Base-by-base conservation (phyloP, 1,284 basidiomycete genomes). In the Entoloma clypeatum region DNA sequence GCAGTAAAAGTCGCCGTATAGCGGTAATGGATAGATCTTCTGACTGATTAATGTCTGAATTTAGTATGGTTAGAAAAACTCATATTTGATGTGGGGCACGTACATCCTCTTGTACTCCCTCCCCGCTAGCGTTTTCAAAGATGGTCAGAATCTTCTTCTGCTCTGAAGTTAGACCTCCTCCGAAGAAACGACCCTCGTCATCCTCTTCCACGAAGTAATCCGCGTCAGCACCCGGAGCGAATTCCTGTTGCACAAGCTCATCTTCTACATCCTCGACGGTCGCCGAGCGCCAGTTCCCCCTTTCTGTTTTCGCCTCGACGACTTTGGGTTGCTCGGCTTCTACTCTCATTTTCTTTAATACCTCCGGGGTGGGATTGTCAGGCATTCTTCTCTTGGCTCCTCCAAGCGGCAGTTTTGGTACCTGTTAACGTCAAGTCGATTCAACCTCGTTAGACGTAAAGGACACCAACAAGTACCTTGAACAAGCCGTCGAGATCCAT, bases 81-180 rank as follows among this genome's bases (percentile, higher is more conserved):
- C 46, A 25, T 41, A 31, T 35, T 41, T 26, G 31, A 16, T 10
- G 30, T 18, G 11, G 9, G 38, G 41, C 24, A 73, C 83, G 58
- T 60, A 88, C 87, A 49, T 85, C 81, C 47, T 80, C 80, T 34
- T 80, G 76, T 14, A 72, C 72, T 5, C 76, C 81, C 36, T 82
- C 75, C 17, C 68, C 73, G 19, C 72, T 77, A 7, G 79, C 80
- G 41, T 73, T 73, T 50, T 92, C 92, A 59, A 97, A 93, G 47
- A 96, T 92, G 49, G 88, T 91, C 41, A 91, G 55, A 39, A 95
- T 87, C 38, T 91, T 84, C 59, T 94, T 92, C 67, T 97, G 93
- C 58, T 92, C 86, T 22, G 74, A 74, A 2, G 91, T 94, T 44
- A 96, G 68, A 1, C 93, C 93, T 2, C 92, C 91, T 21, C 93